Conservation (phyloP, 83 land plant genomes). For the Picea mariana region DNA sequence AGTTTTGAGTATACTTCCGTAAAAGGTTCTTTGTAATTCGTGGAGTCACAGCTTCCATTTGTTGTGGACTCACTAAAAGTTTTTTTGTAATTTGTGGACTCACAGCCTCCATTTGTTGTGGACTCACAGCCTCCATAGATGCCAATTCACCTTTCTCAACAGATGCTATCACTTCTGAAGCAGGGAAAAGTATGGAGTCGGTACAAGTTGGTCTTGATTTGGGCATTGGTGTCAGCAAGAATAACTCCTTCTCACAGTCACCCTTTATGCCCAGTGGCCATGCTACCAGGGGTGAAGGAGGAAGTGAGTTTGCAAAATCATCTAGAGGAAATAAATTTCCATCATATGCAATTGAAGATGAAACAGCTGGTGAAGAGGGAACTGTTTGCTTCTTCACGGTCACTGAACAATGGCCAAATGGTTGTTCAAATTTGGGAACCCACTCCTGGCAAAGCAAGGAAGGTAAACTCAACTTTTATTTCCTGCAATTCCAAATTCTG, state of each 20-base stretch:
- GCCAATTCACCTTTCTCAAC: neutral
- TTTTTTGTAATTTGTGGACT: conserved; percentile 1
- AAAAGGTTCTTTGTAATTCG: neutral
- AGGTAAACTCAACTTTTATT: neutral
- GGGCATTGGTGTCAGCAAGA: conserved; percentile 65
- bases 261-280: conserved; percentile 45
- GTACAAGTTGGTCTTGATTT: conserved; percentile 25
- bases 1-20: neutral
- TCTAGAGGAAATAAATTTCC: conserved; percentile 10
- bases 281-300: conserved; percentile 70
- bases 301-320: conserved; percentile 19
- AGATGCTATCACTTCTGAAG: conserved; percentile 4
- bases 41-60: conserved; percentile 2
- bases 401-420: conserved; percentile 17
- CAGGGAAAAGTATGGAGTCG: conserved; percentile 17
- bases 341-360: neutral
- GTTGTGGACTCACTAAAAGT: neutral
- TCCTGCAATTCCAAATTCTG: neutral
- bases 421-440: conserved; percentile 49
- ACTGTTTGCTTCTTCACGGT: conserved; percentile 13
- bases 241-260: conserved; percentile 44
- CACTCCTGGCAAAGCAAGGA: conserved; percentile 19
- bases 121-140: neutral
- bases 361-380: conserved; percentile 1
- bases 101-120: neutral